Base-by-base conservation (phyloP, 2,329 filamentous ascomycete genomes). In the Hirsutella rhossiliensis region DNA sequence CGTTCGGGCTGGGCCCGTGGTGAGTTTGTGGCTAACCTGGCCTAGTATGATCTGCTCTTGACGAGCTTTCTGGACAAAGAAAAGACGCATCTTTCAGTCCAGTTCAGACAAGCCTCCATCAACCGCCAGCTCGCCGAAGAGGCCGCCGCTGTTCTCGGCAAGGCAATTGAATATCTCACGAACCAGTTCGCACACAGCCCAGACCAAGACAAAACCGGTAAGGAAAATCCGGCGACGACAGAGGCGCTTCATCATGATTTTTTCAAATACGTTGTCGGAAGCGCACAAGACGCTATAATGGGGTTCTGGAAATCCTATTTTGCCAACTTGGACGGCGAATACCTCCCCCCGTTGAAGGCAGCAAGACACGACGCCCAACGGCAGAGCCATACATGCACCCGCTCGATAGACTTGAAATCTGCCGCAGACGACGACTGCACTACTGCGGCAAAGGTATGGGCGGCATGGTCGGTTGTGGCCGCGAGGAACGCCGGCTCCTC, bases 401-500 rank as follows among this genome's bases (percentile, higher is more conserved):
- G 43, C 19, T 12, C 3, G 11, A n/a, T 13, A 17, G 38, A 34
- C 13, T 6, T 5, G n/a, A n/a, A n/a, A n/a, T n/a, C 32, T 11
- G 8, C 7, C 13, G 15, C 8, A n/a, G 32, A 15, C 15, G 6
- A 15, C 30, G 23, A 11, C 29, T 36, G 8, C 23, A 23, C 38
- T 1, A n/a, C 23, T 7, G 31, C 38, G 5, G 48, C 45, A 5
- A 30, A 52, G 6, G 41, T 52, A 13, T 47, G 51, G 20, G 47
- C 50, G 11, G 52, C 52, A 9, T 54, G 52, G 52, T 45, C 52
- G 5, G 37, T 69, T 6, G 54, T 66, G 3, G 55, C 63, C 2
- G 56, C 59, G 0, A 48, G 61, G 1, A 64, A 65, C 43, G 56
- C 64, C 47, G 57, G n/a, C 47, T 60, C 45, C 28, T 38, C 42